Evolutionary conservation across 2,329 filamentous ascomycete species (phyloP).

Genomic region (Sporothrix sp.): DNA sequence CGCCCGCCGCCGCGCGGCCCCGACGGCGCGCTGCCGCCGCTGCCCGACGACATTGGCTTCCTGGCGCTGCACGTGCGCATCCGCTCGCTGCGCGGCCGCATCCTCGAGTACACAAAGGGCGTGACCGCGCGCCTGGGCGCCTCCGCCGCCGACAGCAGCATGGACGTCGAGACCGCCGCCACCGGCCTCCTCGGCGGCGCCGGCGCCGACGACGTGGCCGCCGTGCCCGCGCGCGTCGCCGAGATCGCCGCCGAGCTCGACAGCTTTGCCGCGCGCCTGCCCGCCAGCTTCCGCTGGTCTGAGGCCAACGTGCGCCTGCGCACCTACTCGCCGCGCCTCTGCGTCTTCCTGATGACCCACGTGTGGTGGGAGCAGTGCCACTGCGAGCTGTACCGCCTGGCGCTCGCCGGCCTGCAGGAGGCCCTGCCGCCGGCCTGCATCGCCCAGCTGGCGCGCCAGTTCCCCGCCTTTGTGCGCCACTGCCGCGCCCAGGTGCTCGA

Average conservation of each 20-base stretch:
- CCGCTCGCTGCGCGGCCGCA: constrained; percentile 43
- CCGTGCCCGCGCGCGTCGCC: constrained; percentile 36
- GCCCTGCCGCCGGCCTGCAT: constrained; percentile 36
- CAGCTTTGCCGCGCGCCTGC: constrained; percentile 43
- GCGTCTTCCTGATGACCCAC: constrained; percentile 51
- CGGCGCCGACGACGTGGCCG: neutral
- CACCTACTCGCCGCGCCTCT: constrained; percentile 47
- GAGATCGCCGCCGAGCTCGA: constrained; percentile 37
- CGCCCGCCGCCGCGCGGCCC: constrained; percentile 33
- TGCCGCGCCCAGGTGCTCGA: constrained; percentile 44
- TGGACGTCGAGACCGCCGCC: neutral
- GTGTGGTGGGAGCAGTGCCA: constrained; percentile 51
- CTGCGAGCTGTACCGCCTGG: constrained; percentile 46
- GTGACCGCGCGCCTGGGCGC: constrained; percentile 15
- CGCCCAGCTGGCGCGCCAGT: constrained; percentile 29
- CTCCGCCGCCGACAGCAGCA: neutral
- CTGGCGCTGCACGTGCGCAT: constrained; percentile 48
- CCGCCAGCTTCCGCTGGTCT: constrained; percentile 47
- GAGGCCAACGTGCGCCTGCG: constrained; percentile 46
- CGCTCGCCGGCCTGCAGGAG: constrained; percentile 41
- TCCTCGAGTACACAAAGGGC: constrained; percentile 44
- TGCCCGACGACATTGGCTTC: constrained; percentile 45
- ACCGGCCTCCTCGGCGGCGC: neutral
- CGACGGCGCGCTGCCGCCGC: constrained; percentile 33
- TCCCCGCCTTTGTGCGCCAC: constrained; percentile 37